Conservation (phyloP, 257 asterid species). For the Solanum dulcamara region DNA sequence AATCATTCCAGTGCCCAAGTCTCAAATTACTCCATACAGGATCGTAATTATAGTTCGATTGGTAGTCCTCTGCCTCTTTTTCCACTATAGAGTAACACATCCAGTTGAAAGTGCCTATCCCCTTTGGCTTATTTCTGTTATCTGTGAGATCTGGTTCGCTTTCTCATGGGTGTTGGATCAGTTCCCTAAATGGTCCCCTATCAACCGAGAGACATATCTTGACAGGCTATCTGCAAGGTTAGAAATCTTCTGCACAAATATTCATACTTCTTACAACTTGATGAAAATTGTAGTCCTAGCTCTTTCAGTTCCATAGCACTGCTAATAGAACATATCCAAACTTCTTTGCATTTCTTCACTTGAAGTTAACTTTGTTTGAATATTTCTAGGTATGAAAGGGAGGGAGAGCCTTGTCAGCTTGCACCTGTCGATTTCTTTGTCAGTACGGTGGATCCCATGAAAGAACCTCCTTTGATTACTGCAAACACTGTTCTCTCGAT, state of each 20-base stretch:
- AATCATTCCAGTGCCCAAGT: conserved; percentile 57
- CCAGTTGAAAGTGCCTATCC: conserved; percentile 89
- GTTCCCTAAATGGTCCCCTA: conserved; percentile 94
- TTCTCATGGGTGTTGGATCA: conserved; percentile 96
- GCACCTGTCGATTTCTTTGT: conserved; percentile 93
- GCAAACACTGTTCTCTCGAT: conserved; percentile 93
- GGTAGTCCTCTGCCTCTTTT: conserved; percentile 59
- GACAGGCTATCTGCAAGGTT: conserved; percentile 87
- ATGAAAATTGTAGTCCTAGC: neutral
- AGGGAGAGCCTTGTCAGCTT: conserved; percentile 73
- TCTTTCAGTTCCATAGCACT: neutral
- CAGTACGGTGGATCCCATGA: conserved; percentile 96
- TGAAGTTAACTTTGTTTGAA: neutral
- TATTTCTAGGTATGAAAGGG: conserved; percentile 63
- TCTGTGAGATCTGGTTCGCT: conserved; percentile 98
- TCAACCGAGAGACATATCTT: conserved; percentile 61
- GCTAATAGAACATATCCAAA: neutral
- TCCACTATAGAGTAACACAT: conserved; percentile 84
- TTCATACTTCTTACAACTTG: neutral
- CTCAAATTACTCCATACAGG: conserved; percentile 71
- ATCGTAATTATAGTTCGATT: conserved; percentile 65
- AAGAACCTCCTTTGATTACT: conserved; percentile 95
- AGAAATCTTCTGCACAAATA: neutral
- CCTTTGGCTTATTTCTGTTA: conserved; percentile 88
- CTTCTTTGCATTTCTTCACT: neutral